Base-by-base conservation (phyloP, 2,329 filamentous ascomycete genomes). In the Pestalotiopsis sp. region DNA sequence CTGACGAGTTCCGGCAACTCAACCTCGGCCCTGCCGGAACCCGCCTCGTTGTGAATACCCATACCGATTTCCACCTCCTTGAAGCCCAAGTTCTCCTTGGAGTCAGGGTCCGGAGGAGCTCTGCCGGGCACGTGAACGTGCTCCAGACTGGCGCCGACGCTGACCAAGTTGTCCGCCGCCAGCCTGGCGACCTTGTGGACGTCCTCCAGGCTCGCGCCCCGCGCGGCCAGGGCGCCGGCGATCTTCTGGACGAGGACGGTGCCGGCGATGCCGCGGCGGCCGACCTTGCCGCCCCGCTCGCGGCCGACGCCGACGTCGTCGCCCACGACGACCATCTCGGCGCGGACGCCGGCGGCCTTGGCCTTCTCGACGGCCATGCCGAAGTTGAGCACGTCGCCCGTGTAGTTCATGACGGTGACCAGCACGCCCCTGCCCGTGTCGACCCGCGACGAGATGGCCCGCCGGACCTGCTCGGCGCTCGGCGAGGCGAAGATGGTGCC, bases 361-460 rank as follows among this genome's bases (percentile, higher is more conserved):
- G 94, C 94, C 83, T 97, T 97, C 80, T 98, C 95, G 9, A 96
- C 93, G 0, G 92, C 95, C 87, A 98, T 92, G 67, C 94, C 95
- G 77, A 98, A 98, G 82, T 97, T 97, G 73, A 98, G 86, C 66
- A 97, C 89, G 78, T 95, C 93, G 49, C 93, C 93, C 1, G 94
- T 97, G 80, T 97, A 97, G 80, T 98, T 98, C 93, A 97, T 97
- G 38, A 97, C 93, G 5, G 95, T 91, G n/a, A 97, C 92, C 56
- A 98, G 80, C 1, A 97, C 92, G 27, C 95, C 95, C 70, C 89
- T 87, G 59, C 87, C 85, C 3, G 87, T 86, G 70, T 93, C 89
- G 3, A 97, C 92, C 23, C 93, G 86, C 57, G 90, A 87, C 76
- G 91, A 88, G 66, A 97, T 91, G 69, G 91, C 93, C 72, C 88